Base-by-base conservation (phyloP, 1,284 basidiomycete genomes). In the Apiotrichum mycotoxinovorans region DNA sequence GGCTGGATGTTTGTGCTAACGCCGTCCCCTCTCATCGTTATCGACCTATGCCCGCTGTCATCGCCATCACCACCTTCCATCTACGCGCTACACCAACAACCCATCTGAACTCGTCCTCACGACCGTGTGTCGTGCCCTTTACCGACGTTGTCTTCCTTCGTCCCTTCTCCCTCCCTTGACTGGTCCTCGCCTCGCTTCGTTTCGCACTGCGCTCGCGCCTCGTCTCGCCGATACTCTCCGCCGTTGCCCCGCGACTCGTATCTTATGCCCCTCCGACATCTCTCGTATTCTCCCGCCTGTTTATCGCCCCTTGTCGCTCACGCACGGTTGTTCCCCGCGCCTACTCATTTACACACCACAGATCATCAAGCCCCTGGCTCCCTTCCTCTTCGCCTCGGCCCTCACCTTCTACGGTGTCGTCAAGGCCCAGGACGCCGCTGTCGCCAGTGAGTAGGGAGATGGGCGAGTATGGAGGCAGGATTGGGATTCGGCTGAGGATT, bases 311-410 rank as follows among this genome's bases (percentile, higher is more conserved):
- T n/a, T n/a, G n/a, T n/a, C n/a, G n/a, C n/a, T n/a, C n/a, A n/a
- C n/a, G n/a, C n/a, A n/a, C n/a, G n/a, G n/a, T n/a, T n/a, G n/a
- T n/a, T n/a, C n/a, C n/a, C n/a, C n/a, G n/a, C n/a, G 44, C 22
- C 14, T 25, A n/a, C n/a, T 38, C 12, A 25, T 12, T 2, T 9
- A 4, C 25, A 2, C 26, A 23, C n/a, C 45, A 54, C 64, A 75
- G 73, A 59, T 74, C 63, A 45, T 66, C 56, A 70, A 71, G 65
- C 73, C 73, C 54, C 51, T 72, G 52, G 66, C 65, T 60, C 72
- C 73, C 48, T 75, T 75, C 71, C 60, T 72, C 61, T 60, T 70
- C 62, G 68, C 67, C 54, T 59, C 64, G 30, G 67, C 51, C 54
- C 60, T 74, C 60, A 69, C 69, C 63, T 66, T 62, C 49, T 68